Evolutionary conservation across 2,329 filamentous ascomycete species (phyloP).

Genomic region (Aspergillus sp.): DNA sequence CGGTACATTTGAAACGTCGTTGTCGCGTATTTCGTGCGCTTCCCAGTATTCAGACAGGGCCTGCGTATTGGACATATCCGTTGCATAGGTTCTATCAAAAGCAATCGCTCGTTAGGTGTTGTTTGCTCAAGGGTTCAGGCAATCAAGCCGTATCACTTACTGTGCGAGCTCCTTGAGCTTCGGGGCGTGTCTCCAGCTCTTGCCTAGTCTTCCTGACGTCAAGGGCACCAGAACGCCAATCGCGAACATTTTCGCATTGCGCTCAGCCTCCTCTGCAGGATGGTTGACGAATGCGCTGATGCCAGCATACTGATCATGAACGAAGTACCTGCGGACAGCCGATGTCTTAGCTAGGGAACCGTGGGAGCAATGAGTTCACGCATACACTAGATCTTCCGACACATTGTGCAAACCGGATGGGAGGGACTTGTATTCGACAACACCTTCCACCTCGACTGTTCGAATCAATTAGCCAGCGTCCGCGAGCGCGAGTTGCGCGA

Average conservation of each 20-base stretch:
- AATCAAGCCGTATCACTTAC: slow-evolving; percentile 42
- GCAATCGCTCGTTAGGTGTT: slow-evolving; percentile 9
- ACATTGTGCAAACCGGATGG: slow-evolving; percentile 92
- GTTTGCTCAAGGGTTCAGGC: not conserved
- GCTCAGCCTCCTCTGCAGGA: slow-evolving; percentile 71
- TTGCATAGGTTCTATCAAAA: slow-evolving; percentile 52
- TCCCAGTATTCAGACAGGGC: slow-evolving; percentile 80
- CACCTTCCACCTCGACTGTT: slow-evolving; percentile 67
- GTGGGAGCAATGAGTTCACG: not conserved
- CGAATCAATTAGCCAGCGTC: slow-evolving; percentile 16
- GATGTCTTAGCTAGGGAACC: slow-evolving; percentile 9
- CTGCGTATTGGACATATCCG: slow-evolving; percentile 60
- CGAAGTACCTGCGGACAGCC: slow-evolving; percentile 71
- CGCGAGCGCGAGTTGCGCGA: not conserved
- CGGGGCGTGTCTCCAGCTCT: slow-evolving; percentile 84
- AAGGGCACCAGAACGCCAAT: slow-evolving; percentile 85
- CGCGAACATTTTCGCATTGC: slow-evolving; percentile 89
- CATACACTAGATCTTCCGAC: slow-evolving; percentile 70
- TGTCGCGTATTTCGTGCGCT: slow-evolving; percentile 35
- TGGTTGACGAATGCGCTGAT: slow-evolving; percentile 88
- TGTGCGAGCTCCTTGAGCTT: slow-evolving; percentile 70
- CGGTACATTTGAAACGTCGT: slow-evolving; percentile 32
- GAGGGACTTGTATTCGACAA: slow-evolving; percentile 93
- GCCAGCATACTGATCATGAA: slow-evolving; percentile 79
- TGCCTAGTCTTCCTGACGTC: slow-evolving; percentile 78